Evolutionary conservation across 1,284 basidiomycete genomes (phyloP).

Genomic region (Cystobasidium slooffiae): DNA sequence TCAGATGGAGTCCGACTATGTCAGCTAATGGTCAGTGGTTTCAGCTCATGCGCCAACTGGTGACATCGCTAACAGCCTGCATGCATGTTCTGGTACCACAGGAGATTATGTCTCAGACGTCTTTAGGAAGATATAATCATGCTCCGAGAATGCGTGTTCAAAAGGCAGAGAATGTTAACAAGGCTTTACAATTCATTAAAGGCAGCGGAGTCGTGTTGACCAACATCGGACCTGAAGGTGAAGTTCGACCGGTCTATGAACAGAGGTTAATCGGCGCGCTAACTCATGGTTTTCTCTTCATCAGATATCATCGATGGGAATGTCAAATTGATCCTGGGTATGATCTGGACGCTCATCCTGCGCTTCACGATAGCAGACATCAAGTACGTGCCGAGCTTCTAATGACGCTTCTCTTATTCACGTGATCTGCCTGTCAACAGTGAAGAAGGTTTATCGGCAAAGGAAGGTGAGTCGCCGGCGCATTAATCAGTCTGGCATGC

Average conservation of each 20-base stretch:
- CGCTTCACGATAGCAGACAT: slow-evolving; percentile 98
- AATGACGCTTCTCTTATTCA: neutral
- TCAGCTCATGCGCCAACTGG: neutral
- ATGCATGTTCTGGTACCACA: slow-evolving; percentile 54
- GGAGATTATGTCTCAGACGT: slow-evolving; percentile 77
- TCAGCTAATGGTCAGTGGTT: slow-evolving; percentile 71
- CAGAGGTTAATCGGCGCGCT: too few species aligned
- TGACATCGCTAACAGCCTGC: neutral
- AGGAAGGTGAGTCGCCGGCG: too few species aligned
- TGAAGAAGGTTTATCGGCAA: slow-evolving; percentile 94
- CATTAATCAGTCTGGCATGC: too few species aligned
- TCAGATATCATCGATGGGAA: slow-evolving; percentile 97
- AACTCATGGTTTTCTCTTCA: neutral
- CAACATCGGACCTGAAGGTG: slow-evolving; percentile 94
- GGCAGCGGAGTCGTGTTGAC: slow-evolving; percentile 93
- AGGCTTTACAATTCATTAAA: slow-evolving; percentile 92
- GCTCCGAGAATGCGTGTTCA: slow-evolving; percentile 89
- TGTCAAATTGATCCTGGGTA: slow-evolving; percentile 92
- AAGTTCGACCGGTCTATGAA: slow-evolving; percentile 19
- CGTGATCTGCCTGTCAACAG: slow-evolving; percentile 60
- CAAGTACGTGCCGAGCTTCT: slow-evolving; percentile 65
- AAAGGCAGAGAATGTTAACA: slow-evolving; percentile 97
- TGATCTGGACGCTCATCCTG: slow-evolving; percentile 98
- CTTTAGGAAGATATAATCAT: slow-evolving; percentile 69
- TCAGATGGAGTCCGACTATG: slow-evolving; percentile 94